Conservation (phyloP, 2,329 filamentous ascomycete genomes). For the Huntiella decipiens region DNA sequence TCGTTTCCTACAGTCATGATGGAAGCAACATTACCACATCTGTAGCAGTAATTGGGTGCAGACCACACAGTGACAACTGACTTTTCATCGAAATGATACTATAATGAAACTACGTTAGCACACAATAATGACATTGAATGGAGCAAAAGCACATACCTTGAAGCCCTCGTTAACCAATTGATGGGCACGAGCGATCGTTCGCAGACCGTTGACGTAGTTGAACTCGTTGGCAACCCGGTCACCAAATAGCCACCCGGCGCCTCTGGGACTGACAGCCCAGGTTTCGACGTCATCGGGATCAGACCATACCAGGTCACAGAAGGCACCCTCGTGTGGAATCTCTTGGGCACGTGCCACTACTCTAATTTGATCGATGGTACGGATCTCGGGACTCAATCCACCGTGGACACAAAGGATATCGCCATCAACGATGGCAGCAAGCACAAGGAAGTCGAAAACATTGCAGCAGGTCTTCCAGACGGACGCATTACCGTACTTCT, state of each 20-base stretch:
- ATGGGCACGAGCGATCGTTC: constrained; percentile 89
- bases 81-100: constrained; percentile 89
- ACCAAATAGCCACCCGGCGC: constrained; percentile 95
- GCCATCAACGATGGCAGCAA: constrained; percentile 93
- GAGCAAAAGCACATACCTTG: constrained; percentile 40
- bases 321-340: constrained; percentile 94
- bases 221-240: constrained; percentile 97
- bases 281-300: constrained; percentile 95
- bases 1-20: constrained; percentile 84
- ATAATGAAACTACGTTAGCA: constrained; percentile 4
- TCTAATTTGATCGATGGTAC: constrained; percentile 97
- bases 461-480: constrained; percentile 99
- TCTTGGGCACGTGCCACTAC: constrained; percentile 95
- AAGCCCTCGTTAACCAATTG: constrained; percentile 97
- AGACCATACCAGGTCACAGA: constrained; percentile 96
- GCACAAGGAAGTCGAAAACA: constrained; percentile 93
- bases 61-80: constrained; percentile 98
- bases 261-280: constrained; percentile 83
- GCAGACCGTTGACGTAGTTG: constrained; percentile 89
- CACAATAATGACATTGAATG: background rate
- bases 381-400: constrained; percentile 72
- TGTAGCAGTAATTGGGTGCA: constrained; percentile 86
- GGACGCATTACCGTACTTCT: constrained; percentile 95
- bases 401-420: constrained; percentile 98
- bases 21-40: constrained; percentile 90